Base-by-base conservation (phyloP, 352 stramenopile species). In the Phytopythium kandeliae region DNA sequence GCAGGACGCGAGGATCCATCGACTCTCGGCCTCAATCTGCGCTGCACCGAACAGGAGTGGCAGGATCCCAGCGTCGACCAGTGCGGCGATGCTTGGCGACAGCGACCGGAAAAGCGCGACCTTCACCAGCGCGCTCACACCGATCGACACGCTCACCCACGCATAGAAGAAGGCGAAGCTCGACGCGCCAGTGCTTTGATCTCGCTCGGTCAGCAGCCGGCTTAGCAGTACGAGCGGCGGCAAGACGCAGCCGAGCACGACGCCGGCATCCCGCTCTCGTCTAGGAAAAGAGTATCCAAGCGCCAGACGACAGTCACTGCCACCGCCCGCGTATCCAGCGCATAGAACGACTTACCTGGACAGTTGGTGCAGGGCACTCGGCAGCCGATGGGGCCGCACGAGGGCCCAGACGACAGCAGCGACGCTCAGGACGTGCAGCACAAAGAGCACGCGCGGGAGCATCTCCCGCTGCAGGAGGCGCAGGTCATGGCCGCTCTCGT, bases 231-330 rank as follows among this genome's bases (percentile, higher is more conserved):
- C 76, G 6, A 89, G 51, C 19, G 81, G 71, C 6, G 71, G 66
- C 9, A 92, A 40, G 7, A 85, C 53, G 28, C 75, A 85, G 19
- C 81, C 76, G 33, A 92, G 50, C 2, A 78, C 63, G 15, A 89
- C 60, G 11, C 81, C 78, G 51, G 51, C 46, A 51, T 89, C 78
- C 12, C 74, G 64, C 28, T 92, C 78, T 15, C 46, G 61, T 58
- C 81, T 88, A 11, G 41, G 16, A 22, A 19, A 35, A 16, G 16
- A 15, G 22, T 13, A 12, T 34, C 9, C 16, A 24, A n/a, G 31
- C 17, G 44, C 19, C 22, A 36, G 36, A 41, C 12, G 42, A 51
- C n/a, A 46, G 40, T 38, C 33, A 30, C 42, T 49, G 42, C 36
- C 1, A 49, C 52, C 19, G 50, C 21, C 12, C 6, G 4, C 4